phyloP scores from a whole-genome alignment of 306 rosid species.

The Corylus avellana region DNA sequence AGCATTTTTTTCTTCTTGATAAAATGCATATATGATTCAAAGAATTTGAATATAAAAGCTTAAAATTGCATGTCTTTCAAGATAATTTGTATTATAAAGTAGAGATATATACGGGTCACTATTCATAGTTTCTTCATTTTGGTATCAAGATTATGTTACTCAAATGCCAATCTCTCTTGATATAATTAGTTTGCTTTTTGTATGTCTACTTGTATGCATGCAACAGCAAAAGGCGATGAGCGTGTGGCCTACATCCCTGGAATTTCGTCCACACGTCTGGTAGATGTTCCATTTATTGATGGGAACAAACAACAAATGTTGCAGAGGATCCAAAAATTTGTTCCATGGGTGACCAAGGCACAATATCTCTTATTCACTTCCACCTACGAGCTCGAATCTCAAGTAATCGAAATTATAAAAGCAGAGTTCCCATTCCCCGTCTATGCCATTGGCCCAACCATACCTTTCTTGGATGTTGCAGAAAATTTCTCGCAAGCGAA shows the following conservation, averaged over 20 bases:
- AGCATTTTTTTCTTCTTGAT: too few relatives aligned
- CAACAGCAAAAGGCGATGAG: constrained; percentile 27
- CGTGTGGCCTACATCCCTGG: constrained; percentile 41
- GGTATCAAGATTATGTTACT: too few relatives aligned
- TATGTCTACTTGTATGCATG: neutral
- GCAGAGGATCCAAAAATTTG: constrained; percentile 21
- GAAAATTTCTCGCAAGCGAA: neutral
- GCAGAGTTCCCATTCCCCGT: constrained; percentile 26
- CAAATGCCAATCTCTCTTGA: neutral
- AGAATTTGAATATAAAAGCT: too few relatives aligned
- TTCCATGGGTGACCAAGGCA: constrained; percentile 28
- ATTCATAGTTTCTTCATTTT: too few relatives aligned
- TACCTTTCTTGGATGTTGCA: constrained; percentile 25
- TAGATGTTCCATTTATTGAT: constrained; percentile 20
- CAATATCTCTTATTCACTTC: constrained; percentile 33
- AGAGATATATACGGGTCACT: too few relatives aligned
- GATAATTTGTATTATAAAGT: too few relatives aligned
- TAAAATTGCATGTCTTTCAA: too few relatives aligned
- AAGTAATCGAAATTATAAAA: constrained; percentile 26
- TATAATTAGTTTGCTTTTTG: neutral
- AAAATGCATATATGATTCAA: too few relatives aligned
- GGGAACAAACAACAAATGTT: constrained; percentile 3
- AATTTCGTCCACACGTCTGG: constrained; percentile 29
- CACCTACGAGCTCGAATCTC: constrained; percentile 35
- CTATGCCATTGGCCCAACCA: constrained; percentile 41